Conservation (phyloP, 2,329 filamentous ascomycete genomes). For the Sphaerulina vaccinii region DNA sequence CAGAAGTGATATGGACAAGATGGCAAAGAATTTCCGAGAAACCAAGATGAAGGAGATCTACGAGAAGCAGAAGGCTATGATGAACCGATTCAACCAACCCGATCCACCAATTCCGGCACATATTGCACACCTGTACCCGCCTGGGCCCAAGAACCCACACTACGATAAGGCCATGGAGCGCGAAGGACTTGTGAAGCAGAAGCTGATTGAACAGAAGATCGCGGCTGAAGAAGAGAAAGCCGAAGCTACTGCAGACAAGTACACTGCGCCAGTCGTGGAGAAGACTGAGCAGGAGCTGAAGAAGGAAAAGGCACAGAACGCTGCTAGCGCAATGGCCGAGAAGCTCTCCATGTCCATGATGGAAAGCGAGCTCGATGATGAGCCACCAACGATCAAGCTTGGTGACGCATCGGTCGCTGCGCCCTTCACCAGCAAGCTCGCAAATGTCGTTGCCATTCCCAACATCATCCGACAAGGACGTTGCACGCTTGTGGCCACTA, state of each 20-base stretch:
- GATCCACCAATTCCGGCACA: conserved; percentile 84
- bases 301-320: conserved; percentile 61
- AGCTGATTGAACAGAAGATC: conserved; percentile 45
- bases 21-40: conserved; percentile 88
- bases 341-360: conserved; percentile 84
- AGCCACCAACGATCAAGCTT: conserved; percentile 93
- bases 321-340: conserved; percentile 77
- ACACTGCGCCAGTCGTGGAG: conserved; percentile 28
- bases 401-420: conserved; percentile 96
- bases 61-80: conserved; percentile 88
- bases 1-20: conserved; percentile 83
- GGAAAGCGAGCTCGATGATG: conserved; percentile 81
- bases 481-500: conserved; percentile 95
- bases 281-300: conserved; percentile 51
- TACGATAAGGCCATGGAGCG: conserved; percentile 88
- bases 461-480: conserved; percentile 98
- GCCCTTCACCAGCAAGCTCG: conserved; percentile 95
- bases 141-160: conserved; percentile 87
- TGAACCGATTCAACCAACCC: conserved; percentile 93
- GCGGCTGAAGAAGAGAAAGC: conserved; percentile 49
- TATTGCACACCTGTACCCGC: conserved; percentile 92
- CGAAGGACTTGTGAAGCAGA: conserved; percentile 76
- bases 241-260: conserved; percentile 29
- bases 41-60: conserved; percentile 99
- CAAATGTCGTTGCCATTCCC: conserved; percentile 93